phyloP scores from a whole-genome alignment of 163 green algal species.

The Scenedesmus sp. region DNA sequence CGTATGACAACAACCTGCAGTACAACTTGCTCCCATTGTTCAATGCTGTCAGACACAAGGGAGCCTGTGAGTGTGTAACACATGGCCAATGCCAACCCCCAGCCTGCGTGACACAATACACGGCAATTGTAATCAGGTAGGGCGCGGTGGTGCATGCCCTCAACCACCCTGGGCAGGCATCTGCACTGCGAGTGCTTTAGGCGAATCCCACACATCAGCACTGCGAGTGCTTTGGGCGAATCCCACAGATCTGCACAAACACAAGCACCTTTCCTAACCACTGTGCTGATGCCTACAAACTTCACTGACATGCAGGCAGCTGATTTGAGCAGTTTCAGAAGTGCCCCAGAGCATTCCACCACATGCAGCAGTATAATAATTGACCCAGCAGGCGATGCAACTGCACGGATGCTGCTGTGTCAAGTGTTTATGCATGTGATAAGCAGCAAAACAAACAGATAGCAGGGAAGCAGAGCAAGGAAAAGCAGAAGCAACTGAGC shows the following conservation, averaged over 20 bases:
- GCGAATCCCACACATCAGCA: too few species aligned
- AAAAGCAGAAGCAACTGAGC: too few species aligned
- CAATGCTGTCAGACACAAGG: too few species aligned
- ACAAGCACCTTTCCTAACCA: neutral
- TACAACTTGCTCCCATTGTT: neutral
- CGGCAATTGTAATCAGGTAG: neutral
- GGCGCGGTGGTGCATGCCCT: too few species aligned
- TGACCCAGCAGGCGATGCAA: neutral
- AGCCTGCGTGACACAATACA: neutral
- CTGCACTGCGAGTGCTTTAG: too few species aligned
- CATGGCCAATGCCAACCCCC: too few species aligned
- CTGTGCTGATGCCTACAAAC: neutral
- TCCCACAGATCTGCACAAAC: neutral
- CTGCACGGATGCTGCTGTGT: neutral
- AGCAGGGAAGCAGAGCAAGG: too few species aligned
- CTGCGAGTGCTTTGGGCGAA: too few species aligned
- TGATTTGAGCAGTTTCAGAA: neutral
- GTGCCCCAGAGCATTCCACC: neutral
- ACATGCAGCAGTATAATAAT: neutral
- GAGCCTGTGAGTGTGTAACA: too few species aligned
- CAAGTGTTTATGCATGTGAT: too few species aligned
- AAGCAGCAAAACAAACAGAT: too few species aligned
- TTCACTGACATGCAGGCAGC: neutral
- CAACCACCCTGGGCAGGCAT: too few species aligned
- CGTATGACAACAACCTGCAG: neutral